Evolutionary conservation across 352 stramenopile genomes (phyloP), one percentile per base, ranked within the genome.

Genomic region (Phytophthora pluvialis): DNA sequence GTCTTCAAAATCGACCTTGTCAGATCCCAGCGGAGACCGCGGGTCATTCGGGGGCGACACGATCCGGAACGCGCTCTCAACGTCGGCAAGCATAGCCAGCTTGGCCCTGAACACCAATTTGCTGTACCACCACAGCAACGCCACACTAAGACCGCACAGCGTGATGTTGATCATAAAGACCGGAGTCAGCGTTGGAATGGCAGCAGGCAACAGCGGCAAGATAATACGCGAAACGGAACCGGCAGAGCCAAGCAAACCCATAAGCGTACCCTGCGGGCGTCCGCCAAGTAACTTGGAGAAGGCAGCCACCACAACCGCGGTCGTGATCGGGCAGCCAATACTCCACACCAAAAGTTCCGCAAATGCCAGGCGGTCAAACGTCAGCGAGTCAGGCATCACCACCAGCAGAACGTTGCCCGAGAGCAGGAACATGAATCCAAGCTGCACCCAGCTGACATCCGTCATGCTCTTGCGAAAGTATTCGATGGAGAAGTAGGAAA

Each of bases 401-500:
- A 83, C 77, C 8, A 91, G 65, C 42, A 90, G 15, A 26, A 86
- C 12, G 55, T 93, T 91, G 44, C 86, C 86, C 5, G 72, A 33
- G 0, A 82, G 73, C 33, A 93, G 74, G 64, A 89, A 79, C n/a
- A 67, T 47, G 32, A 94, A 92, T 21, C 86, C 86, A 12, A 78
- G 56, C 39, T 89, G 79, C 39, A 94, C 82, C 86, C 83, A 93
- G 28, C 52, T 85, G 26, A 90, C 81, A 39, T 94, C 83, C 11
- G 77, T 77, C 26, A 94, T 72, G 48, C 55, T 73, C 53, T 90
- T 76, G 51, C 83, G 81, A 57, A 91, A 91, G 47, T 80, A 85
- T 45, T 94, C 86, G 25, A 94, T 92, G 15, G 81, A 87, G 44
- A 93, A 88, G 50, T 94, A 94, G 26, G 81, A 80, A 9, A 93